Percentiles rank a stretch among this genome's conserved stretches.
phyloP scores from a whole-genome alignment of 2,329 filamentous ascomycete genomes.

The Aschersonia sp. region DNA sequence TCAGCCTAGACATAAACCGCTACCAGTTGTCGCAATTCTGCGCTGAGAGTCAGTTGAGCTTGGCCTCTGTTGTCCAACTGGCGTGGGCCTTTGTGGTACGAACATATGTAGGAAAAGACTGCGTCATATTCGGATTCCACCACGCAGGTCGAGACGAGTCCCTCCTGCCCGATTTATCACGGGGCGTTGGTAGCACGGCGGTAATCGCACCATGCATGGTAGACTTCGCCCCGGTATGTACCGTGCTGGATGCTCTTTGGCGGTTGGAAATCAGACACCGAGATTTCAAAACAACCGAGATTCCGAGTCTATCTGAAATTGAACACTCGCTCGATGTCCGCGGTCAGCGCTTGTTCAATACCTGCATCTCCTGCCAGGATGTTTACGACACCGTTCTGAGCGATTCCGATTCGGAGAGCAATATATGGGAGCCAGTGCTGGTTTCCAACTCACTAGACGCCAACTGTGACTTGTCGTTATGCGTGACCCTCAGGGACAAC shows the following conservation, averaged over 20 bases:
- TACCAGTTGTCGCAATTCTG: slow-evolving; percentile 29
- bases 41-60: slow-evolving; percentile 21
- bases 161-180: slow-evolving; percentile 22
- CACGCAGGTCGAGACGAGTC: slow-evolving; percentile 28
- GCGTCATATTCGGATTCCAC: slow-evolving; percentile 40
- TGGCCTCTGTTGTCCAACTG: slow-evolving; percentile 37
- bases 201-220: slow-evolving; percentile 20
- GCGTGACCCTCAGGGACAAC: slow-evolving; percentile 25
- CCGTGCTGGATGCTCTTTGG: slow-evolving; percentile 17
- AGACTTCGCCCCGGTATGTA: slow-evolving; percentile 16
- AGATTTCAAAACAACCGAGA: slow-evolving; percentile 20
- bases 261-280: slow-evolving; percentile 14
- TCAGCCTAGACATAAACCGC: slow-evolving; percentile 25
- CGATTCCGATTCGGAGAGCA: slow-evolving; percentile 3
- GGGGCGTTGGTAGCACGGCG: slow-evolving; percentile 32
- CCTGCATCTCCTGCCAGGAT: slow-evolving; percentile 32
- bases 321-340: slow-evolving; percentile 29
- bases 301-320: slow-evolving; percentile 29
- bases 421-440: slow-evolving; percentile 5
- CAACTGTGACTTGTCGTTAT: slow-evolving; percentile 31
- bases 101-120: slow-evolving; percentile 34
- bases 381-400: slow-evolving; percentile 12
- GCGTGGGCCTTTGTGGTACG: slow-evolving; percentile 45
- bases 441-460: slow-evolving; percentile 9
- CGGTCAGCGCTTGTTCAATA: slow-evolving; percentile 33